Percentiles rank a stretch among this genome's conserved stretches.
These are phyloP conservation scores for Daldinia bambusicola DNA, from an alignment of 495 filamentous ascomycete species.

Conservation along the genomic window DNA sequence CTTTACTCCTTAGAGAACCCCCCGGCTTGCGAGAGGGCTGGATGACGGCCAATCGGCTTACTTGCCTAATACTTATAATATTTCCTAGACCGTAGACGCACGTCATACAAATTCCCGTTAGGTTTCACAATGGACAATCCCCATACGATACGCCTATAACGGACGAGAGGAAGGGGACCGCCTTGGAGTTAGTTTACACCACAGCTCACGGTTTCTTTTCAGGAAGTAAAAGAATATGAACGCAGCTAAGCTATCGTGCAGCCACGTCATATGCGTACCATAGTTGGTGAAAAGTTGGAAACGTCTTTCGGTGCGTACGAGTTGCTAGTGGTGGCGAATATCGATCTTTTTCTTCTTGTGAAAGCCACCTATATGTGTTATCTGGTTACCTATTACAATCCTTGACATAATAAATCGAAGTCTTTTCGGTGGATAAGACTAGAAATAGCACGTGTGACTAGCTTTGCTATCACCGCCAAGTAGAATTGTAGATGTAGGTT, in stretches of 20 bases:
- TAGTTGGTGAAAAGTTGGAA: not conserved
- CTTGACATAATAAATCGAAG: no score
- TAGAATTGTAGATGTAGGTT: no score
- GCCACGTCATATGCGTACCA: not conserved
- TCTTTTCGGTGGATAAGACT: no score
- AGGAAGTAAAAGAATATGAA: not conserved
- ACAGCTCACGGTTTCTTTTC: not conserved
- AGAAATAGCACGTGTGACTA: not conserved
- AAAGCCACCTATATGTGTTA: not conserved
- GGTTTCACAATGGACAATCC: slow-evolving; percentile 18
- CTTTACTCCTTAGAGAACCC: not conserved
- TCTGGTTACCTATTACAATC: no score
- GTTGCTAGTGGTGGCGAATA: not conserved
- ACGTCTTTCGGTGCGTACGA: not conserved
- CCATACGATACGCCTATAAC: slow-evolving; percentile 1
- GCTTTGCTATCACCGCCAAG: not conserved
- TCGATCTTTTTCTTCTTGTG: not conserved
- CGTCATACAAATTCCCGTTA: slow-evolving; percentile 16
- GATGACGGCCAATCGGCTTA: slow-evolving; percentile 23
- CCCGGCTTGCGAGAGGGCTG: slow-evolving; percentile 9
- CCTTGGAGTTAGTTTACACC: slow-evolving; percentile 8
- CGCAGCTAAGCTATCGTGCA: not conserved
- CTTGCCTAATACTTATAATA: slow-evolving; percentile 12
- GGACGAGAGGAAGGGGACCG: not conserved
- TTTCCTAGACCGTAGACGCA: slow-evolving; percentile 21